Base-by-base conservation (phyloP, 345 rosid species). In the Sisymbrium irio region DNA sequence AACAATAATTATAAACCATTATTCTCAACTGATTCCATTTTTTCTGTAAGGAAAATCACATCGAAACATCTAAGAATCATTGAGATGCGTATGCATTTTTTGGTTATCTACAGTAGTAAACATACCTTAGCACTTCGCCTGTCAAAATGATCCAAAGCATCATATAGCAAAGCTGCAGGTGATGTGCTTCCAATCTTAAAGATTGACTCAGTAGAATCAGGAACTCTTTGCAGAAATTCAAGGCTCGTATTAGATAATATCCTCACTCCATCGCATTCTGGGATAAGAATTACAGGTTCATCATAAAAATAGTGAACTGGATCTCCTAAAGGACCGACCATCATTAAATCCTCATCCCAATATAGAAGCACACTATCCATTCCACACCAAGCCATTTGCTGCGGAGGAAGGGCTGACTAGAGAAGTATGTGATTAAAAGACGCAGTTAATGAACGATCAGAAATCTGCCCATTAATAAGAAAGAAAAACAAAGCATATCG, bases 211-310 rank as follows among this genome's bases (percentile, higher is more conserved):
- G 98, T 95, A 32, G 98, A 95, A 81, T 93, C 93, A 70, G 99
- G 98, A 57, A 92, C 99, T 41, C 98, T 76, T 78, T 95, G 99
- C 32, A 95, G 86, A 79, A 90, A 90, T 74, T 92, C 99, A 89
- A 95, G 84, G 72, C 84, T 86, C 18, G 90, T 75, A 83, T 92
- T 92, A 39, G 99, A 86, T 62, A 95, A 78, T 66, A 95, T 84
- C 67, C 99, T 92, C 82, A 92, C 99, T 66, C 98, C 99, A 81
- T 95, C 98, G 74, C 97, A 87, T 79, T 95, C 99, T 3, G 99
- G 98, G 59, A 95, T 82, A 35, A 95, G 90, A 79, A 88, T 77
- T 28, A 90, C 65, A 0, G 98, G 98, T 54, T 92, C 99, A 77
- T 95, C 99, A 61, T 87, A 92, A 64, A 90, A 74, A 77, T 92